These are phyloP conservation scores for Ceratobasidium theobromae DNA, from an alignment of 1,284 basidiomycete species.

Conservation along the genomic window DNA sequence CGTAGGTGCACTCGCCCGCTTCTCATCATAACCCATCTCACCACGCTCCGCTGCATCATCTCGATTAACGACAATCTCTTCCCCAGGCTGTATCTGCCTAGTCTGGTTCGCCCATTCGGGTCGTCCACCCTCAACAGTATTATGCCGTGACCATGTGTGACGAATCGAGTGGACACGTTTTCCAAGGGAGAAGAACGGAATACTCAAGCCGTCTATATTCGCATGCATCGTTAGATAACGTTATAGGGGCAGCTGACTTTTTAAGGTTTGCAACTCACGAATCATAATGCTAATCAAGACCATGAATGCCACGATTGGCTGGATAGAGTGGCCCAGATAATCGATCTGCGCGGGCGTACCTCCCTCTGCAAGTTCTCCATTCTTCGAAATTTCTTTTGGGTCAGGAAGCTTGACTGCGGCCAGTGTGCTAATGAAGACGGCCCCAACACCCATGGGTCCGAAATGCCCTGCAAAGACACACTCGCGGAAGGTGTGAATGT, in stretches of 20 bases:
- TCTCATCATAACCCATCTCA: constrained; percentile 40
- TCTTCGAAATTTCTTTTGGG: constrained; percentile 43
- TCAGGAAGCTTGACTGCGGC: constrained; percentile 69
- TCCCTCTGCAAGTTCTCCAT: constrained; percentile 2
- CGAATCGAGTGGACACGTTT: constrained; percentile 86
- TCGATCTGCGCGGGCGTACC: constrained; percentile 52
- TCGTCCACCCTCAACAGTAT: constrained; percentile 50
- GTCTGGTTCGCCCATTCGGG: constrained; percentile 80
- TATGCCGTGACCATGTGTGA: constrained; percentile 78
- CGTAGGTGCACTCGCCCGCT: constrained; percentile 26
- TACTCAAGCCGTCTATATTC: constrained; percentile 78
- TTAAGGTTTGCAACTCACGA: constrained; percentile 44
- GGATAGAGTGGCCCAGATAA: constrained; percentile 70
- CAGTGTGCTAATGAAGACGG: constrained; percentile 89
- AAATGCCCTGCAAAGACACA: constrained; percentile 74
- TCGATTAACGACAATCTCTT: constrained; percentile 82
- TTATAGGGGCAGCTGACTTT: neutral
- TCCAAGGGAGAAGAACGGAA: constrained; percentile 89
- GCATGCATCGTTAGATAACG: neutral
- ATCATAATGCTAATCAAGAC: constrained; percentile 84
- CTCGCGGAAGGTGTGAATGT: constrained; percentile 80
- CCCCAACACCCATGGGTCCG: constrained; percentile 71
- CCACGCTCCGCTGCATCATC: constrained; percentile 53
- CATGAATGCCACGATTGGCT: constrained; percentile 90
- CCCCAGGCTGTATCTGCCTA: constrained; percentile 60